Base-by-base conservation (phyloP, 2,329 filamentous ascomycete species). In the Calonectria crousiana region DNA sequence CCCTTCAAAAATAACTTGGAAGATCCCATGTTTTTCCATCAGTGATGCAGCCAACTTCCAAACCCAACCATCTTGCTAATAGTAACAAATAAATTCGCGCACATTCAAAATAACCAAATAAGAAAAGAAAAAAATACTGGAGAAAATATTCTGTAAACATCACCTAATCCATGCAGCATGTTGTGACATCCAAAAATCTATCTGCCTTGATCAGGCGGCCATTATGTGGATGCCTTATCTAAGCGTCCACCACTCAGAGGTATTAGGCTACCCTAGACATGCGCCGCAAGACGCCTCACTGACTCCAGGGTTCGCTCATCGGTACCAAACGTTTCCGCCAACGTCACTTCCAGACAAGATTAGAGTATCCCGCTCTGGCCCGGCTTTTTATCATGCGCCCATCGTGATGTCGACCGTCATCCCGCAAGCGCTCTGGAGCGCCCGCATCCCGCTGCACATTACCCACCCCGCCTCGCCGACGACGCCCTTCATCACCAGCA, bases 381-480 rank as follows among this genome's bases (percentile, higher is more conserved):
- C 41, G 20, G 36, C 20, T 18, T 44, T 74, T 44, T 74, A 75
- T 23, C 67, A 81, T 82, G 78, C 65, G 3, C 56, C 58, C 51
- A 41, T 44, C 69, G 81, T 79, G 71, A 84, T 81, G 81, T 78
- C 79, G 51, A 72, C 76, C 16, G 62, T 78, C 28, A 84, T 87
- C 62, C 81, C 89, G 14, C 87, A 89, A 78, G 82, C 86, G 44
- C 88, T 92, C 75, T 92, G 90, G 90, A 84, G 84, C 76, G 84
- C 89, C 72, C 87, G 87, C 71, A 85, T 92, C 72, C 90, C 90
- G 11, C 82, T 92, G 62, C 84, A 87, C 82, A 89, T 92, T 79
- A 90, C 87, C 2, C 89, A 92, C 82, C 82, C 86, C 18, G 84
- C 85, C 2, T 84, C 85, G 30, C 86, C 87, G 52, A 84, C 85